Conservation (phyloP, 805 yeast species). For the Grigorovia transvaalensis region DNA sequence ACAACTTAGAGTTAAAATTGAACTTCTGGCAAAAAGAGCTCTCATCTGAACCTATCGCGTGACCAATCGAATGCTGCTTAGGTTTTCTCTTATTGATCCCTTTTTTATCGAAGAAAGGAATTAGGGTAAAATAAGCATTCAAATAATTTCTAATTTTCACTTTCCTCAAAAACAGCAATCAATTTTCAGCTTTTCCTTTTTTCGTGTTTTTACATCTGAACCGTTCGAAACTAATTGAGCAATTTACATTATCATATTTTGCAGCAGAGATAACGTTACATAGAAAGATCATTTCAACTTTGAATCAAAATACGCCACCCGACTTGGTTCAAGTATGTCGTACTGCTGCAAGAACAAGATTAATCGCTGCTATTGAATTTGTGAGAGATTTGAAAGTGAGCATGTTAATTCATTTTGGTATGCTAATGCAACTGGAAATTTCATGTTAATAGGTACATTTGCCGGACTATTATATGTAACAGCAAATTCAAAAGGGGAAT, state of each 20-base stretch:
- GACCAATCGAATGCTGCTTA: too few species aligned
- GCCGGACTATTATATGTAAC: constrained; percentile 74
- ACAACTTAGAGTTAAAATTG: too few species aligned
- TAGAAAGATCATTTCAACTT: constrained; percentile 55
- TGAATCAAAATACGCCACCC: constrained; percentile 33
- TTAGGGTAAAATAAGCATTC: too few species aligned
- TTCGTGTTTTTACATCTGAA: too few species aligned
- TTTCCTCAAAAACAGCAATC: too few species aligned
- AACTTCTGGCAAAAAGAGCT: too few species aligned
- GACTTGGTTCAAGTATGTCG: constrained; percentile 63
- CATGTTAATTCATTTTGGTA: constrained; percentile 89
- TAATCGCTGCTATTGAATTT: constrained; percentile 73
- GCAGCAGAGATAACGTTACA: constrained; percentile 85
- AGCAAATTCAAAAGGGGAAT: constrained; percentile 50
- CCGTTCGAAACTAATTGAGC: too few species aligned
- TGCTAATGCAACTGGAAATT: constrained; percentile 64
- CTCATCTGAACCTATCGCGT: too few species aligned
- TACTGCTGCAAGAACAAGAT: constrained; percentile 73
- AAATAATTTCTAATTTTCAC: too few species aligned
- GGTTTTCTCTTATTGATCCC: too few species aligned
- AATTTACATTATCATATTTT: constrained; percentile 79
- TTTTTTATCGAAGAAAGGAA: too few species aligned
- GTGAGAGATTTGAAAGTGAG: constrained; percentile 64
- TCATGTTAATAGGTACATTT: constrained; percentile 78
- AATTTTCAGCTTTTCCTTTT: too few species aligned